Percentiles rank a stretch among this genome's conserved stretches.
Conservation (phyloP, 805 yeast genomes). For the Wickerhamomyces queroliae region DNA sequence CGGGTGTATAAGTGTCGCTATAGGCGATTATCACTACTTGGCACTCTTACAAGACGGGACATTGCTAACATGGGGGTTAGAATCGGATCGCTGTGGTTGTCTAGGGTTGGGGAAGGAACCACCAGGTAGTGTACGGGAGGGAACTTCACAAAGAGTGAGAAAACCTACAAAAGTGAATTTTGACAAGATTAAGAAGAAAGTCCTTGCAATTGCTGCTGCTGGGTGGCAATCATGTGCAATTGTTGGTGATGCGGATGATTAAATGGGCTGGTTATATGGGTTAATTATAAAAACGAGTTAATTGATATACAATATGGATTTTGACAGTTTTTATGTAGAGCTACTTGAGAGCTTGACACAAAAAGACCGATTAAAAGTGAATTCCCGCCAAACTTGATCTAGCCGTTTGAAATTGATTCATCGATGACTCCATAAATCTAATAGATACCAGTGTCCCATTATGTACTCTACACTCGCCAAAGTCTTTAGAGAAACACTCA, state of each 20-base stretch:
- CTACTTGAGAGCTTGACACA: no score
- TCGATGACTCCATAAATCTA: no score
- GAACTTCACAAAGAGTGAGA: slow-evolving; percentile 25
- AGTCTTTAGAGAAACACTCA: background rate
- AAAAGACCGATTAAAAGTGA: no score
- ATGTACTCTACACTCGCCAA: background rate
- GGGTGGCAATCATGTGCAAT: slow-evolving; percentile 82
- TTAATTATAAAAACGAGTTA: no score
- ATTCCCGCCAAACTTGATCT: no score
- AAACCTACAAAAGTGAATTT: slow-evolving; percentile 37
- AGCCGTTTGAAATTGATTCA: no score
- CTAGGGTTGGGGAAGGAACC: slow-evolving; percentile 52
- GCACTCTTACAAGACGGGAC: slow-evolving; percentile 58
- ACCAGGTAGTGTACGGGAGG: slow-evolving; percentile 22
- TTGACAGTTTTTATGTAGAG: no score
- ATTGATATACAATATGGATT: no score
- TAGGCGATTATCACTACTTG: slow-evolving; percentile 68
- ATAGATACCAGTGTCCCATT: no score
- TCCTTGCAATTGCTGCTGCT: slow-evolving; percentile 61
- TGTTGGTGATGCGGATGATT: slow-evolving; percentile 25
- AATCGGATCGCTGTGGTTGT: slow-evolving; percentile 58
- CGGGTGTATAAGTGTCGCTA: slow-evolving; percentile 47
- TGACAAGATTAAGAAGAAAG: slow-evolving; percentile 24
- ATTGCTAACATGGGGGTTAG: slow-evolving; percentile 63
- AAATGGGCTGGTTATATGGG: no score